These are phyloP conservation scores for Nicotiana attenuata DNA, from an alignment of 257 asterid genomes.

Conservation along the genomic window DNA sequence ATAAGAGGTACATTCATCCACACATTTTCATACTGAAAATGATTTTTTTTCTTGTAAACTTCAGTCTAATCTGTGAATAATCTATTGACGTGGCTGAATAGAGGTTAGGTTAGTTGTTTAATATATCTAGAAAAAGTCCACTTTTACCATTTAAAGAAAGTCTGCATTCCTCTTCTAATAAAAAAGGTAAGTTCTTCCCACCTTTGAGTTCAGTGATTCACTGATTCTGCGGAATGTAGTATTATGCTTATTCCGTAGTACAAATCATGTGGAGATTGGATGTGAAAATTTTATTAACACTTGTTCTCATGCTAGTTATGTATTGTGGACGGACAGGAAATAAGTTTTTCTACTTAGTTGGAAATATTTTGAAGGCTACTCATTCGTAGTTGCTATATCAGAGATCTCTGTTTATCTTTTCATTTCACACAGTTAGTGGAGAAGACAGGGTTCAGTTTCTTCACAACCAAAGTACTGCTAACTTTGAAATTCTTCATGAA, in stretches of 20 bases:
- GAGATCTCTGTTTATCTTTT: constrained; percentile 15
- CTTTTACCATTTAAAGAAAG: background rate
- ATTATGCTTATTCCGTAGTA: background rate
- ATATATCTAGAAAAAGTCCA: background rate
- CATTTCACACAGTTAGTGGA: constrained; percentile 69
- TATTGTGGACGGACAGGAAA: background rate
- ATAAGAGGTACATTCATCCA: constrained; percentile 63
- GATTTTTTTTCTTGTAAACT: background rate
- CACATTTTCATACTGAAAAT: background rate
- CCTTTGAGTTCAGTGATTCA: background rate
- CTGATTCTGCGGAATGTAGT: background rate
- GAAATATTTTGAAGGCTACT: background rate
- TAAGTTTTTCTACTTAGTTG: background rate
- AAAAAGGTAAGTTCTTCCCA: background rate
- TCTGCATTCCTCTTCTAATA: background rate
- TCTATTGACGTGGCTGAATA: background rate
- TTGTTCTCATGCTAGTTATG: background rate
- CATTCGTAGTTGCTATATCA: background rate
- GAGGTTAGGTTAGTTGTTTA: background rate
- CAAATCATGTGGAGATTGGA: background rate
- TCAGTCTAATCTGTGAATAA: background rate
- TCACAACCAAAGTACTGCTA: constrained; percentile 97
- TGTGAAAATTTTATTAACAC: background rate
- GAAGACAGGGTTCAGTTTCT: constrained; percentile 86
- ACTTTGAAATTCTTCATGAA: constrained; percentile 72